phyloP scores from a whole-genome alignment of 768 basidiomycete species.

The Mrakia blollopis region DNA sequence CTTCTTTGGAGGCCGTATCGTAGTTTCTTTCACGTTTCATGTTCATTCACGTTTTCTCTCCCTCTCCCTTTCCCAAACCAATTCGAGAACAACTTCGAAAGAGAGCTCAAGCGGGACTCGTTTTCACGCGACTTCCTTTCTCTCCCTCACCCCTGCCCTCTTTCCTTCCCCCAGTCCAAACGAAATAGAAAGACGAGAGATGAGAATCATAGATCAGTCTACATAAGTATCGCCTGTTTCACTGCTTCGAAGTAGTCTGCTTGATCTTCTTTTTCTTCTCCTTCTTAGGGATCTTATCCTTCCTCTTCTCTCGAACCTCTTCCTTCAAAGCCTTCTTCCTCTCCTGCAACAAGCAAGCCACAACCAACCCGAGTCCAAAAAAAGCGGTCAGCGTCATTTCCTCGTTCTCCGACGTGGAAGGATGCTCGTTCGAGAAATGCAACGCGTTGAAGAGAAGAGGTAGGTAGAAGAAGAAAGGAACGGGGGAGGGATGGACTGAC shows the following conservation, averaged over 20 bases:
- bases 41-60: too few relatives aligned
- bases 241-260: constrained; percentile 35
- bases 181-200: background rate
- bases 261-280: constrained; percentile 88
- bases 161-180: too few relatives aligned
- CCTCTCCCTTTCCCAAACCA: too few relatives aligned
- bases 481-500: constrained; percentile 46
- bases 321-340: constrained; percentile 85
- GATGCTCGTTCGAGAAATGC: too few relatives aligned
- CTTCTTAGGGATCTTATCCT: constrained; percentile 89
- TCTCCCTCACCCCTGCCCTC: too few relatives aligned
- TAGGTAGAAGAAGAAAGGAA: background rate
- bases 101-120: too few relatives aligned
- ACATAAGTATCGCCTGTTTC: too few relatives aligned
- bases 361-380: constrained; percentile 6
- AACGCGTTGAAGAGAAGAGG: background rate
- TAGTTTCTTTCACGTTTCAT: too few relatives aligned
- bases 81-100: too few relatives aligned
- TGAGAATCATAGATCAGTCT: background rate
- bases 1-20: constrained; percentile 59
- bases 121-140: too few relatives aligned
- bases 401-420: too few relatives aligned
- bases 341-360: constrained; percentile 54
- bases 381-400: background rate
- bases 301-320: constrained; percentile 78